These are phyloP conservation scores for Syzygium oleosum DNA, from an alignment of 345 rosid genomes.

Conservation along the genomic window DNA sequence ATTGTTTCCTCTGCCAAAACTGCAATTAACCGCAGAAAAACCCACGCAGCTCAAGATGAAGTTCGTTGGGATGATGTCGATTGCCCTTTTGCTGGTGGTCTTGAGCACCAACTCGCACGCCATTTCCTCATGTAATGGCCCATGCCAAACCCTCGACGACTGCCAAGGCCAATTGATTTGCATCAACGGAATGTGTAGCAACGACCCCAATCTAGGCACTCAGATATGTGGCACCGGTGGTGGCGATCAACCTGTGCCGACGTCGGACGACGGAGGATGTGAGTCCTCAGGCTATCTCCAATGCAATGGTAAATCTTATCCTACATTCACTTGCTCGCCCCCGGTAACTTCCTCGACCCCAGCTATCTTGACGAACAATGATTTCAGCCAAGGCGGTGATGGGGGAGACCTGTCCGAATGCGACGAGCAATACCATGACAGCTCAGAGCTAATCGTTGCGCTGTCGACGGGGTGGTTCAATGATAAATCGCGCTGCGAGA, in stretches of 20 bases:
- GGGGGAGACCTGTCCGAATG: conserved; percentile 24
- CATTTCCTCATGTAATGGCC: conserved; percentile 26
- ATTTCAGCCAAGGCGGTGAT: conserved; percentile 27
- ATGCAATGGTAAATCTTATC: background rate
- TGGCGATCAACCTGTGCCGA: background rate
- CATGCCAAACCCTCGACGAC: conserved; percentile 18
- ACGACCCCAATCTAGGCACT: conserved; percentile 26
- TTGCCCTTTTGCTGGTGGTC: background rate
- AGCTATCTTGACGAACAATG: conserved; percentile 19
- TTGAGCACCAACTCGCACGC: conserved; percentile 3
- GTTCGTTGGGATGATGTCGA: background rate
- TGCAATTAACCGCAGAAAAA: background rate
- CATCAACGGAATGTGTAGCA: conserved; percentile 19
- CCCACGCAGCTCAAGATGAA: background rate
- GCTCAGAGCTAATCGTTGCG: conserved; percentile 14
- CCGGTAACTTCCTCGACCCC: conserved; percentile 9
- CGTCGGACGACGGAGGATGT: background rate
- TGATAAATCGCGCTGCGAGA: conserved; percentile 13
- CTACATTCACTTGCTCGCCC: conserved; percentile 20
- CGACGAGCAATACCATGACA: conserved; percentile 7
- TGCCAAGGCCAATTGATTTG: conserved; percentile 32
- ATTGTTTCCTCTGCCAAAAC: background rate
- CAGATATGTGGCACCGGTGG: conserved; percentile 3
- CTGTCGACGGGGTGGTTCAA: conserved; percentile 27
- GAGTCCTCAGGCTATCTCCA: conserved; percentile 5